Conservation (phyloP, 1,139 yeast species). For the Pichia sp. region DNA sequence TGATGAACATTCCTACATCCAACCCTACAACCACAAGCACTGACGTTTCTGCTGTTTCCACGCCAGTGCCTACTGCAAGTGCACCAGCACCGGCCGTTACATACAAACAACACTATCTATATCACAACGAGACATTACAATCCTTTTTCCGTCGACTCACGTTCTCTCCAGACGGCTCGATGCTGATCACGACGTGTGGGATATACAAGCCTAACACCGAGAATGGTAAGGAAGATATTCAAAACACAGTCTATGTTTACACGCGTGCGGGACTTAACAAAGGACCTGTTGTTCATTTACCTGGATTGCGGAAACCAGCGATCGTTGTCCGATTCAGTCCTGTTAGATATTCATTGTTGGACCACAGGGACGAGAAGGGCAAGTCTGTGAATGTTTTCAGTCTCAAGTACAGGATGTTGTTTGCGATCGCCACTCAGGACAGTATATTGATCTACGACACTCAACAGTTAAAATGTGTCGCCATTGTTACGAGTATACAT, state of each 20-base stretch:
- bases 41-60: background rate
- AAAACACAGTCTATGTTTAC: slow-evolving; percentile 75
- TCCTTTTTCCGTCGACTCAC: slow-evolving; percentile 85
- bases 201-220: slow-evolving; percentile 39
- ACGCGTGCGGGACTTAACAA: slow-evolving; percentile 63
- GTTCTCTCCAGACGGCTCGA: slow-evolving; percentile 87
- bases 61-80: background rate
- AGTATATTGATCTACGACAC: slow-evolving; percentile 85
- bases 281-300: slow-evolving; percentile 73
- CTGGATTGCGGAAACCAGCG: slow-evolving; percentile 83
- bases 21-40: background rate
- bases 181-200: slow-evolving; percentile 84
- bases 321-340: slow-evolving; percentile 81
- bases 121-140: slow-evolving; percentile 83
- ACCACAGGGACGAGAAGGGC: slow-evolving; percentile 14
- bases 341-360: slow-evolving; percentile 45
- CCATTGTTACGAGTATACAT: slow-evolving; percentile 75
- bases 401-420: slow-evolving; percentile 75
- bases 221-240: slow-evolving; percentile 31
- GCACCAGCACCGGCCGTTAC: slow-evolving; percentile 2
- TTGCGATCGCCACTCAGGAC: slow-evolving; percentile 93
- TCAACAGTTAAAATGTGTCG: slow-evolving; percentile 62
- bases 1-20: background rate
- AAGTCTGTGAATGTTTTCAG: slow-evolving; percentile 37
- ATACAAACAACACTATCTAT: slow-evolving; percentile 44